Conservation (phyloP, 768 basidiomycete genomes). For the Leccinellum luteum region DNA sequence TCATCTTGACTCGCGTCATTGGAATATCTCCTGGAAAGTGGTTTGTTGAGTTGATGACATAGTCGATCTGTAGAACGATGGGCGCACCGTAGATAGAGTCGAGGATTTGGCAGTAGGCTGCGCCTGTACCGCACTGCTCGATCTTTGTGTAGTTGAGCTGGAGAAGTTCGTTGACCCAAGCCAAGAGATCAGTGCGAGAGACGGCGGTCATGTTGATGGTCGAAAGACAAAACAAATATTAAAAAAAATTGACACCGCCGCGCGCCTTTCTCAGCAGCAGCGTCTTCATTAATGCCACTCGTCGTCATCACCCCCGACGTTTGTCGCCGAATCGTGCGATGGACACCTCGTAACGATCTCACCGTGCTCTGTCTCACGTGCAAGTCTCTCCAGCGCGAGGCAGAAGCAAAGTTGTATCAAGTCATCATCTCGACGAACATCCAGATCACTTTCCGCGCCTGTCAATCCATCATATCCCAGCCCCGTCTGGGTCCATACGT, state of each 20-base stretch:
- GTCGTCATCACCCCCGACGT: constrained; percentile 41
- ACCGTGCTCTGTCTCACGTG: constrained; percentile 42
- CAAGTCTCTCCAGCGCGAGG: constrained; percentile 46
- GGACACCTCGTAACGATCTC: constrained; percentile 38
- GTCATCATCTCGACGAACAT: constrained; percentile 39
- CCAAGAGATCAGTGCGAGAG: constrained; percentile 83
- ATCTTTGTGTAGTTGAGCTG: constrained; percentile 90
- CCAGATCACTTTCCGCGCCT: constrained; percentile 35
- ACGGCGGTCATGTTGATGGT: constrained; percentile 48
- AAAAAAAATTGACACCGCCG: not conserved
- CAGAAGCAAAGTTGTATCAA: constrained; percentile 48
- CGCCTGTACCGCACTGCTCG: constrained; percentile 89
- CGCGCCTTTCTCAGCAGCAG: not conserved
- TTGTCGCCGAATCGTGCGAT: constrained; percentile 39
- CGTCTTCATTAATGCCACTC: constrained; percentile 16
- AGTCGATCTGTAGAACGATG: constrained; percentile 19
- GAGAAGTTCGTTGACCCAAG: constrained; percentile 93
- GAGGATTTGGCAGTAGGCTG: constrained; percentile 91
- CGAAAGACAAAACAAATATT: constrained; percentile 3
- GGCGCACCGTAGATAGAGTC: constrained; percentile 89
- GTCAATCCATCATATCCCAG: constrained; percentile 35
- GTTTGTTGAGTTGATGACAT: constrained; percentile 9
- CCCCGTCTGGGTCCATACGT: constrained; percentile 42
- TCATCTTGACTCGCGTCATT: constrained; percentile 92
- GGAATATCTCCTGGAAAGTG: constrained; percentile 73